Conservation (phyloP, 2,329 filamentous ascomycete genomes). For the Penicillium sp. region DNA sequence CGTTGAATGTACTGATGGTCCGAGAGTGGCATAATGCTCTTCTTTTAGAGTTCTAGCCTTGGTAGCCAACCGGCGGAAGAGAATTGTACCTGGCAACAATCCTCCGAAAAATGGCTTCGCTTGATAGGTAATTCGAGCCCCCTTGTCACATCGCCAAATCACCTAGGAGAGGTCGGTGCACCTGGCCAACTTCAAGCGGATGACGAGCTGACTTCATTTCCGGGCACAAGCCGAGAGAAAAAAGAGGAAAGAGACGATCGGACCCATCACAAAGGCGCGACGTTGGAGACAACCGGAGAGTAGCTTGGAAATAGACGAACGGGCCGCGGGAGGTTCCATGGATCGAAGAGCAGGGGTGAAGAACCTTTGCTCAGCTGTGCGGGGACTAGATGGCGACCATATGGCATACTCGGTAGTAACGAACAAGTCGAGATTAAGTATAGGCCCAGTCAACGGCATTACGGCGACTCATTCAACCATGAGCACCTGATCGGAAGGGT, state of each 20-base stretch:
- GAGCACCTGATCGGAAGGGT: neutral
- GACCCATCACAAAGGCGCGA: conserved; percentile 14
- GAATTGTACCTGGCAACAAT: neutral
- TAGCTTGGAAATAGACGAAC: conserved; percentile 13
- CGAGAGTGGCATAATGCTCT: neutral
- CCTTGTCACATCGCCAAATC: neutral
- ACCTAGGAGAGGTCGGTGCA: neutral
- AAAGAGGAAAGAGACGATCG: neutral
- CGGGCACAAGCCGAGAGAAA: neutral
- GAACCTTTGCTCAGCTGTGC: neutral
- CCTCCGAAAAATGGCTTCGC: neutral
- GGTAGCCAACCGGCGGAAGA: neutral
- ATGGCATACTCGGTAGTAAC: neutral
- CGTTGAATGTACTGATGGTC: neutral
- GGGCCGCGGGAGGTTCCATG: conserved; percentile 29
- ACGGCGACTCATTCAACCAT: conserved; percentile 1
- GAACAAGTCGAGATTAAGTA: neutral
- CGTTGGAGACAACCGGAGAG: conserved; percentile 11
- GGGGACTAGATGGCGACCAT: neutral
- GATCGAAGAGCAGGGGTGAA: conserved; percentile 31
- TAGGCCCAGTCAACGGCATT: conserved; percentile 2
- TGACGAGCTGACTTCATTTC: neutral
- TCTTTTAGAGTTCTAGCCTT: neutral
- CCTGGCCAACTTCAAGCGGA: neutral
- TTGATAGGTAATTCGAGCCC: neutral